These are phyloP conservation scores for Blastocrithidia nonstop DNA, from an alignment of 208 protist species.

Conservation along the genomic window DNA sequence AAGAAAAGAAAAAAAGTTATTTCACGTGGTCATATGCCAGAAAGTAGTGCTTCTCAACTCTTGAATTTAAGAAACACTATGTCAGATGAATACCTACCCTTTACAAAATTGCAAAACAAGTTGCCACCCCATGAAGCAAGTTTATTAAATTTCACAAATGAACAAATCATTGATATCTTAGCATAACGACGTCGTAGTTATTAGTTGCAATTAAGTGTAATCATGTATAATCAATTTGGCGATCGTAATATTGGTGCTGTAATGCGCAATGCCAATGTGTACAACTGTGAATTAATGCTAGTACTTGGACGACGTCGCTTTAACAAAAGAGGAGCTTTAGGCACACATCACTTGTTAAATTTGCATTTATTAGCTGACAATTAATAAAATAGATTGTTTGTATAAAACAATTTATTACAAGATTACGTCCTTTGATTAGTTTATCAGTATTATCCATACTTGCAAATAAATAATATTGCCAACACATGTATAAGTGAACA, in stretches of 20 bases:
- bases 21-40: no score
- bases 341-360: constrained; percentile 39
- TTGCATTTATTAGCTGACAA: constrained; percentile 11
- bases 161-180: constrained; percentile 21
- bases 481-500: background rate
- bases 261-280: constrained; percentile 68
- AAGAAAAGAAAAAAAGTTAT: no score
- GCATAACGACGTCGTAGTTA: constrained; percentile 14
- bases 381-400: constrained; percentile 5
- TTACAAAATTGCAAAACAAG: no score
- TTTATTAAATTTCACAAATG: constrained; percentile 20
- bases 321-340: constrained; percentile 53
- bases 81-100: no score
- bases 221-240: constrained; percentile 63
- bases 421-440: constrained; percentile 51
- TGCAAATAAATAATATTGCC: constrained; percentile 17
- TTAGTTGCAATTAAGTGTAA: constrained; percentile 28
- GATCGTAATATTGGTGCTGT: constrained; percentile 77
- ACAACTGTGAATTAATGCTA: constrained; percentile 53
- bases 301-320: constrained; percentile 52
- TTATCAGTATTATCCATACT: constrained; percentile 65
- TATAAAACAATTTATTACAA: constrained; percentile 6
- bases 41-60: no score
- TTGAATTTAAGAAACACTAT: no score
- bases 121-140: constrained; percentile 41